Base-by-base conservation (phyloP, 805 yeast genomes). In the Metschnikowia continentalis region DNA sequence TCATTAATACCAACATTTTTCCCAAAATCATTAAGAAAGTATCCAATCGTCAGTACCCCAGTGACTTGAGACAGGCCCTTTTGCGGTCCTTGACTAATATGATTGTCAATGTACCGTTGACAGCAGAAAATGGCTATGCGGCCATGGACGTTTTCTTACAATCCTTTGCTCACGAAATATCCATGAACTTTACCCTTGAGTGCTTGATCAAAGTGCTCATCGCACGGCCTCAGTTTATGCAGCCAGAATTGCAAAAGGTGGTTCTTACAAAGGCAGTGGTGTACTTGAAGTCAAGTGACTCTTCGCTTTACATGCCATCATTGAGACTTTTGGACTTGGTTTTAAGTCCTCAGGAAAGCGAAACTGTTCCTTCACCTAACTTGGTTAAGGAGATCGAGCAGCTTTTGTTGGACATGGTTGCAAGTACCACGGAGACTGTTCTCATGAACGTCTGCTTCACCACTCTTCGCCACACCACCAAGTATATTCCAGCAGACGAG, bases 31-130 rank as follows among this genome's bases (percentile, higher is more conserved):
- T 50, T 2, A 37, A 37, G 2, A 52, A 51, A 8, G 49, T 56
- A 14, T 36, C 45, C 10, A 57, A 62, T 37, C 64, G 63, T 36
- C 54, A 56, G 17, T 66, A 64, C 47, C 60, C 73, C 2, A 59
- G 67, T 46, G 73, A 68, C 19, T 54, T 70, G 23, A 56, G 68
- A 42, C 67, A 64, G 45, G 53, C 58, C 14, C 57, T 68, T 13
- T 56, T 70, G 20, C 49, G 54, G 1, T 57, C 66, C 5, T 53
- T 68, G 32, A 61, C 70, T 5, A 65, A 65, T 6, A 51, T 64
- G 5, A 22, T 62, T 6, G 42, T 53, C 6, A 35, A 58, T 13
- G 46, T 48, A 6, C 54, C 48, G 1, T 38, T 58, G 26, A 42
- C 51, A 8, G 36, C 40, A 2, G 59, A 51, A 14, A 54, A 54